phyloP scores from a whole-genome alignment of 78 protist species.

The Planoprotostelium fungivorum region DNA sequence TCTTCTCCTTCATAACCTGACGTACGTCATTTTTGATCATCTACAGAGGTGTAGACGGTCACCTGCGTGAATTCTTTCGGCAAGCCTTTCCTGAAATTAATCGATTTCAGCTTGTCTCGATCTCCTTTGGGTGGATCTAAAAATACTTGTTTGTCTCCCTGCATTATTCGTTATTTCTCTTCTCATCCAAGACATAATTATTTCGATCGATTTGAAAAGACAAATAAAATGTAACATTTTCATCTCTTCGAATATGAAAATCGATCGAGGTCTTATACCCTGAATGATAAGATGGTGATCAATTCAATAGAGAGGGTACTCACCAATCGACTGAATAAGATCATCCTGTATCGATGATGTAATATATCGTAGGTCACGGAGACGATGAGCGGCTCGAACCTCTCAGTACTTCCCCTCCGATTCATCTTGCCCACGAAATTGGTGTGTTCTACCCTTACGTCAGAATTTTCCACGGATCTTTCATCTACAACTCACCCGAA shows the following conservation, averaged over 20 bases:
- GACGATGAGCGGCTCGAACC: not conserved
- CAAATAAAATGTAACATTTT: not conserved
- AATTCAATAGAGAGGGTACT: too few relatives aligned
- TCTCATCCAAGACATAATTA: not conserved
- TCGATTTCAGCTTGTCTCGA: not conserved
- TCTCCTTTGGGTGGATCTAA: not conserved
- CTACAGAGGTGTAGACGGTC: not conserved
- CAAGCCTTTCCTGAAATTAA: not conserved
- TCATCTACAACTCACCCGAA: not conserved
- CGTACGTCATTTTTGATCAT: not conserved
- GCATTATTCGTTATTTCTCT: not conserved
- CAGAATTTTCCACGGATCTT: not conserved
- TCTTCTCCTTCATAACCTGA: not conserved
- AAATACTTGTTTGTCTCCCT: not conserved
- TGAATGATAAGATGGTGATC: too few relatives aligned
- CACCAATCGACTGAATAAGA: not conserved
- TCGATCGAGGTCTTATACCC: too few relatives aligned
- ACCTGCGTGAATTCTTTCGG: not conserved
- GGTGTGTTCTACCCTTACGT: not conserved
- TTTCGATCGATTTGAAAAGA: not conserved
- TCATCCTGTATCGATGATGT: not conserved
- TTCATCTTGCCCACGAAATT: not conserved
- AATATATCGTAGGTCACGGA: not conserved
- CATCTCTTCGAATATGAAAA: too few relatives aligned
- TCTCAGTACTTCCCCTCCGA: not conserved